phyloP scores from a whole-genome alignment of 768 basidiomycete species.

The Podaxis mareebaensis region DNA sequence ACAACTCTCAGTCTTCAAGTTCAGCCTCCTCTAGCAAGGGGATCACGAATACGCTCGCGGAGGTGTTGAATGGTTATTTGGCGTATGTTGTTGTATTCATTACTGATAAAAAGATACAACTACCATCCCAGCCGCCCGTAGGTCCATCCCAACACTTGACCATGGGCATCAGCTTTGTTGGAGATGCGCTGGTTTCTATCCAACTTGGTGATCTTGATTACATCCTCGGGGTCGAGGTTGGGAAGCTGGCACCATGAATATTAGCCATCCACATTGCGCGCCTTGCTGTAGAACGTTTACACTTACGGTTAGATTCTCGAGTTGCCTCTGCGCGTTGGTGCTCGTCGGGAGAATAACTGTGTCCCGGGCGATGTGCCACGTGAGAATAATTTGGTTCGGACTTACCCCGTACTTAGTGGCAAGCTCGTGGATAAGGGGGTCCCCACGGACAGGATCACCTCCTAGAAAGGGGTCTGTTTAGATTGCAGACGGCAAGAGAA shows the following conservation, averaged over 20 bases:
- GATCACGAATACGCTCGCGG: too few relatives aligned
- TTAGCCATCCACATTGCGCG: background rate
- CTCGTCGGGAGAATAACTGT: constrained; percentile 49
- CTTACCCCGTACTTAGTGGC: constrained; percentile 23
- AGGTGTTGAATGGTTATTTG: too few relatives aligned
- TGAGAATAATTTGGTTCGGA: constrained; percentile 48
- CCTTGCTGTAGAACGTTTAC: background rate
- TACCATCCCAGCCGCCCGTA: background rate
- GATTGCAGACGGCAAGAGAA: background rate
- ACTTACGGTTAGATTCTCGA: constrained; percentile 48
- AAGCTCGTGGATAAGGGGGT: background rate
- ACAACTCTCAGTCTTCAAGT: too few relatives aligned
- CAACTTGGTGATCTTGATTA: background rate
- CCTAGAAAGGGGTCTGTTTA: background rate
- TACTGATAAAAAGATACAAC: too few relatives aligned
- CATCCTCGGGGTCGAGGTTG: background rate
- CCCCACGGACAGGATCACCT: background rate
- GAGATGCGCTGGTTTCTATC: background rate
- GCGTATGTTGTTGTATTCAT: too few relatives aligned
- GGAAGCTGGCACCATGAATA: background rate
- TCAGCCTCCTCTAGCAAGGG: too few relatives aligned
- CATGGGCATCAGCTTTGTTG: background rate
- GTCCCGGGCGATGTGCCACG: constrained; percentile 51
- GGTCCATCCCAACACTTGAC: background rate
- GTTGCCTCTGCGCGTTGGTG: constrained; percentile 45